phyloP scores from a whole-genome alignment of 106 monocot species.

The Platanthera guangdongensis region DNA sequence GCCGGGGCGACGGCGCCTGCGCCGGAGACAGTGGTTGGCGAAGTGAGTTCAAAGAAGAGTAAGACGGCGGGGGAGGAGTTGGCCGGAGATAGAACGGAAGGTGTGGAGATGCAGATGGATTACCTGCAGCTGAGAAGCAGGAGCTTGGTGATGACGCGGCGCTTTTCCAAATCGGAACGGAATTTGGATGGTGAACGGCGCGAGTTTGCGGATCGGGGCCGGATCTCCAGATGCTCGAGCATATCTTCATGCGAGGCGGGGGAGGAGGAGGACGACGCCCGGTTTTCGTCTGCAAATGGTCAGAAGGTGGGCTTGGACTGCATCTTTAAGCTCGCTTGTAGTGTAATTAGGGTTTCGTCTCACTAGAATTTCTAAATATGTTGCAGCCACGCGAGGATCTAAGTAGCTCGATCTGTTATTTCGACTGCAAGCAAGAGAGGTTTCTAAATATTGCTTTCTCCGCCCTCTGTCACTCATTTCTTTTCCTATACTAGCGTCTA shows the following conservation, averaged over 20 bases:
- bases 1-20: constrained; percentile 3
- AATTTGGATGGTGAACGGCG: not conserved
- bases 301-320: constrained; percentile 26
- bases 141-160: constrained; percentile 14
- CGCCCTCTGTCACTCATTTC: not conserved
- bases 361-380: not conserved
- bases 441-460: not conserved
- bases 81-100: not conserved
- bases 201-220: not conserved
- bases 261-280: not conserved
- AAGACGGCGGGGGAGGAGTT: not conserved
- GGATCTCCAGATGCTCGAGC: constrained; percentile 18
- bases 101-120: constrained; percentile 12
- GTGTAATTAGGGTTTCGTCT: constrained; percentile 5
- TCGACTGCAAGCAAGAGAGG: constrained; percentile 23
- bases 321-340: not conserved
- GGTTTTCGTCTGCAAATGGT: not conserved
- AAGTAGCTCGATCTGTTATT: constrained; percentile 3
- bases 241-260: constrained; percentile 8
- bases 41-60: constrained; percentile 2
- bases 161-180: constrained; percentile 1
- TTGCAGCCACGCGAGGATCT: constrained; percentile 12
- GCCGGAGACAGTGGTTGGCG: not conserved
- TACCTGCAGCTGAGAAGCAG: constrained; percentile 17
- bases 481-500: not conserved